A percentile compares a stretch with the other conserved stretches of the same genome.
These are phyloP conservation scores for Fusarium albidum DNA, from an alignment of 2,329 filamentous ascomycete species.

Conservation along the genomic window DNA sequence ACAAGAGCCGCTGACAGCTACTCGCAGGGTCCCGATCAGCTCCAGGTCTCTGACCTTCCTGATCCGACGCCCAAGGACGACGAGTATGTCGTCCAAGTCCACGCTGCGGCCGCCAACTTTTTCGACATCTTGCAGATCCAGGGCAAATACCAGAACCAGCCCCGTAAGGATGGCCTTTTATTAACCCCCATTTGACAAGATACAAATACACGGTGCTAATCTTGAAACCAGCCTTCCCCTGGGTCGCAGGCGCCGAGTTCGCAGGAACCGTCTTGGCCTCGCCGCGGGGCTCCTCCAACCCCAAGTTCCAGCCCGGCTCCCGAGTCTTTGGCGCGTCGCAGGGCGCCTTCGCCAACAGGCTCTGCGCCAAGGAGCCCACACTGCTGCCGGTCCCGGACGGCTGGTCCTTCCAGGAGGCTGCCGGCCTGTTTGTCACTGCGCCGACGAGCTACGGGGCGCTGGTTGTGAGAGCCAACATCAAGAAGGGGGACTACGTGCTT, in stretches of 20 bases:
- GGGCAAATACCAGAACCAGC: slow-evolving; percentile 94
- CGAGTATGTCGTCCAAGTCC: slow-evolving; percentile 88
- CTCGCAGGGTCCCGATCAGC: slow-evolving; percentile 77
- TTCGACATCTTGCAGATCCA: slow-evolving; percentile 96
- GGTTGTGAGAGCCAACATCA: slow-evolving; percentile 78
- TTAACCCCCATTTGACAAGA: too few relatives aligned
- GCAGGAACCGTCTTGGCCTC: slow-evolving; percentile 77
- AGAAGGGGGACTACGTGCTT: slow-evolving; percentile 84
- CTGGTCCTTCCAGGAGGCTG: slow-evolving; percentile 86
- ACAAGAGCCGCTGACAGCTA: background rate
- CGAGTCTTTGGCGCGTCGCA: slow-evolving; percentile 88
- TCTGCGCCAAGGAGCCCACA: slow-evolving; percentile 70
- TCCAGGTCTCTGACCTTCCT: slow-evolving; percentile 77
- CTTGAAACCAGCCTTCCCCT: slow-evolving; percentile 72
- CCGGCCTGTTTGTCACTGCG: slow-evolving; percentile 89
- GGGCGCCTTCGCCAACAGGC: slow-evolving; percentile 83
- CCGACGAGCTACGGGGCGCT: slow-evolving; percentile 89
- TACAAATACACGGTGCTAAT: background rate
- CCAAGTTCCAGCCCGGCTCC: slow-evolving; percentile 78
- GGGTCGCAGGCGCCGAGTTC: slow-evolving; percentile 89
- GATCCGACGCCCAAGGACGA: slow-evolving; percentile 75
- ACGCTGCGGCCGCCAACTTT: slow-evolving; percentile 92
- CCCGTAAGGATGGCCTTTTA: too few relatives aligned
- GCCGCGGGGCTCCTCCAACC: slow-evolving; percentile 59
- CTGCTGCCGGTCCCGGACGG: slow-evolving; percentile 79